Base-by-base conservation (phyloP, 768 basidiomycete species). In the Mycena olivaceomarginata region DNA sequence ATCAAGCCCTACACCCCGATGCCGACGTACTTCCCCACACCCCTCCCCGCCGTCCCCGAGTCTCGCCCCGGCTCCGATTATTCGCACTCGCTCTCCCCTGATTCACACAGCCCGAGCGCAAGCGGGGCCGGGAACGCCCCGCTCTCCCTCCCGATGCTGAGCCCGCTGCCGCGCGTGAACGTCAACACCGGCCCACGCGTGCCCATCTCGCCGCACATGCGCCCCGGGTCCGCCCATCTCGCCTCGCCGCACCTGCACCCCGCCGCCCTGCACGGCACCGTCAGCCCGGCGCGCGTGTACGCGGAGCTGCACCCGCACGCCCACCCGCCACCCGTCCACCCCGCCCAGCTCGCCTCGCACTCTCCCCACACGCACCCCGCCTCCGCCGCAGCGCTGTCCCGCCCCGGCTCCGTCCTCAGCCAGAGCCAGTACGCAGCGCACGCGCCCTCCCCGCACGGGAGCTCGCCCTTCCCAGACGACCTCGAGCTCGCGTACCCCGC, bases 81-180 rank as follows among this genome's bases (percentile, higher is more conserved):
- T 2, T 10, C 53, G n/a, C 53, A 25, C 15, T 15, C 53, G 15
- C 53, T 2, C 53, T 7, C 53, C 9, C 8, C 31, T 31, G 31
- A 4, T 4, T 4, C 31, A 31, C 31, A 4, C 4, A 31, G 31
- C 31, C 31, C 4, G 31, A 3, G 31, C 31, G 31, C 31, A 3
- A 31, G 31, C 31, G 31, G 31, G 31, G 31, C 31, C 31, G 31
- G 31, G 31, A 31, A 31, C 40, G 67, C 69, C 18, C 68, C 73
- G 31, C 37, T 72, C 22, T n/a, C 67, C 12, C 73, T 68, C 45
- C 74, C 77, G 1, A 37, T 74, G 13, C 77, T 72, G 7, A 15
- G 41, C n/a, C 60, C 72, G 12, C 63, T 78, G 69, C 60, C 65
- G n/a, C 68, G 75, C 70, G 77, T 78, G 5, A 78, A 78, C 72